Evolutionary conservation across 306 rosid species (phyloP).

Genomic region (Acacia crassicarpa): DNA sequence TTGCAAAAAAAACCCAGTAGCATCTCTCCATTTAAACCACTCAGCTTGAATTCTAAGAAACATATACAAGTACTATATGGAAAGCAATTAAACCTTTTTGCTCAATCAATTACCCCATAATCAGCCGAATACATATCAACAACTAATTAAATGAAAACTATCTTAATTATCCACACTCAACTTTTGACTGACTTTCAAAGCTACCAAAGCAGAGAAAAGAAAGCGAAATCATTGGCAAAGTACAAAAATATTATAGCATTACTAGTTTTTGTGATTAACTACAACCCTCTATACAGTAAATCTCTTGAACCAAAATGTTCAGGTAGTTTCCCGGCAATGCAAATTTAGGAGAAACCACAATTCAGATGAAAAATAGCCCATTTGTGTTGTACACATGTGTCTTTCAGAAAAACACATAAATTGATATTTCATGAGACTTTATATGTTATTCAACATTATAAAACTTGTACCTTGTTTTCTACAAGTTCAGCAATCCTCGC

Average conservation of each 20-base stretch:
- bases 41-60: no score
- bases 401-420: slow-evolving; percentile 15
- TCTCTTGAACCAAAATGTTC: background rate
- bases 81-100: background rate
- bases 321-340: background rate
- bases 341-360: background rate
- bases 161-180: background rate
- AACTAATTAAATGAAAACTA: background rate
- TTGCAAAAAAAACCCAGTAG: background rate
- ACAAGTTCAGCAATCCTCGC: slow-evolving; percentile 97
- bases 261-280: background rate
- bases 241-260: background rate
- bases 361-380: slow-evolving; percentile 3
- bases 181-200: background rate
- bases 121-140: background rate
- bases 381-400: background rate
- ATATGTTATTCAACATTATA: background rate
- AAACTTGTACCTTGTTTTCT: slow-evolving; percentile 79
- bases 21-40: background rate
- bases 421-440: background rate
- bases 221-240: background rate
- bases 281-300: background rate
- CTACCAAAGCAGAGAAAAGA: background rate
- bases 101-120: background rate
- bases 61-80: background rate